phyloP scores from a whole-genome alignment of 768 basidiomycete genomes.

The Tephrocybe sp. region DNA sequence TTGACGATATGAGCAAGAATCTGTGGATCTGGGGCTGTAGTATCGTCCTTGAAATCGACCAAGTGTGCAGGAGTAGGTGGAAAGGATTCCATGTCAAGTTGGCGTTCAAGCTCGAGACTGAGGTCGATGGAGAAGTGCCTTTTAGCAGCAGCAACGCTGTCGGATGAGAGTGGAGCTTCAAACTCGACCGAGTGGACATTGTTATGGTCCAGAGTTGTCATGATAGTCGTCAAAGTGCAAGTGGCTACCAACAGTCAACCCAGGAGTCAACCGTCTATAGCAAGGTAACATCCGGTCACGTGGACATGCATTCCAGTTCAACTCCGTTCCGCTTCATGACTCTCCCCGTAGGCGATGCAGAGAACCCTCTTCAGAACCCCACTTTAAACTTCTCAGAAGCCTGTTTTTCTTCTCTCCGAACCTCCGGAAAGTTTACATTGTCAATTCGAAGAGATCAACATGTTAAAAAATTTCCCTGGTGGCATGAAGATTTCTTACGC shows the following conservation, averaged over 20 bases:
- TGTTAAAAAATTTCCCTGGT: too few species aligned
- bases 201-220: constrained; percentile 28
- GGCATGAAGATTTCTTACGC: too few species aligned
- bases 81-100: constrained; percentile 63
- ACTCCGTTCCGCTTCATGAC: too few species aligned
- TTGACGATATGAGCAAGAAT: constrained; percentile 76
- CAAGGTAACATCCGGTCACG: background rate
- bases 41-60: constrained; percentile 12
- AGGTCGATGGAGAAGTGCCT: constrained; percentile 70
- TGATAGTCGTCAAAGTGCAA: constrained; percentile 18
- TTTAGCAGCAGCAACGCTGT: constrained; percentile 19
- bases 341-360: too few species aligned
- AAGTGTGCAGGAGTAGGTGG: constrained; percentile 42
- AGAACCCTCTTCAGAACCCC: too few species aligned
- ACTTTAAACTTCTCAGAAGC: too few species aligned
- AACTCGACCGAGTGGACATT: constrained; percentile 36
- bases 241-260: background rate
- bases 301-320: too few species aligned
- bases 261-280: background rate
- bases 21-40: constrained; percentile 53
- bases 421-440: too few species aligned
- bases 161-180: constrained; percentile 33
- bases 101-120: constrained; percentile 74
- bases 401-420: too few species aligned
- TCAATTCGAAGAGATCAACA: too few species aligned